Conservation (phyloP, 2,329 filamentous ascomycete genomes). For the Claviceps sp. region DNA sequence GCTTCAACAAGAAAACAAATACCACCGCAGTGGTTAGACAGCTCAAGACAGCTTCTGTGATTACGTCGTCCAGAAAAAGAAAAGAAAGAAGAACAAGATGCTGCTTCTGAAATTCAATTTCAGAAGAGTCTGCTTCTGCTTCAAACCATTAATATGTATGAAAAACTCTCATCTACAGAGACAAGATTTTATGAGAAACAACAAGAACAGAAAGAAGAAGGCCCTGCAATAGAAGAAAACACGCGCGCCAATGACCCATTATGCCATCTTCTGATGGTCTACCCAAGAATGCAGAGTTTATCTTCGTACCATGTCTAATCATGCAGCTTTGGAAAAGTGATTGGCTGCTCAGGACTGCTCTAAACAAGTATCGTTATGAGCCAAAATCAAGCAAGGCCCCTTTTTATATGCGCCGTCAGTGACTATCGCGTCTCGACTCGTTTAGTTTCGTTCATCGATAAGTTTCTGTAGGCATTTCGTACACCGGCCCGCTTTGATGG, state of each 20-base stretch:
- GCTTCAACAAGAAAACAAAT: too few relatives aligned
- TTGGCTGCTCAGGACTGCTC: neutral
- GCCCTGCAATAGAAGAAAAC: too few relatives aligned
- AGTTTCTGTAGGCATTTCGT: conserved; percentile 28
- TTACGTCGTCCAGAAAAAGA: too few relatives aligned
- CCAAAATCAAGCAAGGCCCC: neutral
- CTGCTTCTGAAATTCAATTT: too few relatives aligned
- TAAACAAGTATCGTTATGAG: too few relatives aligned
- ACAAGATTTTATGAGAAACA: too few relatives aligned
- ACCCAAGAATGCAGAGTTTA: neutral
- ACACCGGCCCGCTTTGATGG: conserved; percentile 24
- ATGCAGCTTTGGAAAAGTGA: neutral
- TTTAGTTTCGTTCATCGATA: conserved; percentile 16
- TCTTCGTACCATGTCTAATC: neutral
- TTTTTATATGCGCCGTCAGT: neutral
- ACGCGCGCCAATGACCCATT: neutral
- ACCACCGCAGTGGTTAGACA: too few relatives aligned
- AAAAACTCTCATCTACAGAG: too few relatives aligned
- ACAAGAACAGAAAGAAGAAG: neutral
- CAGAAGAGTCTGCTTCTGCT: too few relatives aligned
- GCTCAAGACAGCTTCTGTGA: too few relatives aligned
- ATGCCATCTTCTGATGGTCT: neutral
- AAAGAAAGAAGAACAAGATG: too few relatives aligned
- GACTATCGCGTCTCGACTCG: neutral
- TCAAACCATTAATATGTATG: too few relatives aligned